Evolutionary conservation across 169 alveolate species (phyloP).

Genomic region (Plasmodium sp.): DNA sequence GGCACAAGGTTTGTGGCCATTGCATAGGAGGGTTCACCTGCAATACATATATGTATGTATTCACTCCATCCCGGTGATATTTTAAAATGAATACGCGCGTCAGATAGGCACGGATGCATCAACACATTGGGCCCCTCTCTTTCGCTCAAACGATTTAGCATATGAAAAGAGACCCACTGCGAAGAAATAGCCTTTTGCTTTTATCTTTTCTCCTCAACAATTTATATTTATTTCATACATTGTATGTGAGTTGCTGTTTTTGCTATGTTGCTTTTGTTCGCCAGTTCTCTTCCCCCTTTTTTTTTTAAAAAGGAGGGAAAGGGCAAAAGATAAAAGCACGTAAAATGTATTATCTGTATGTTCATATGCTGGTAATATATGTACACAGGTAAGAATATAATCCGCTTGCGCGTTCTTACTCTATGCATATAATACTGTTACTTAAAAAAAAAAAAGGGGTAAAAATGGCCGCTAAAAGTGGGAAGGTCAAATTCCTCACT

Average conservation of each 20-base stretch:
- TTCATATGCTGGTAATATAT: not conserved
- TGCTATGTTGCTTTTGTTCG: not conserved
- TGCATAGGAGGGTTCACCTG: not conserved
- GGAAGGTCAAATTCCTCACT: conserved; percentile 1
- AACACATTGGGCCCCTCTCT: not conserved
- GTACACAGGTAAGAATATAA: not conserved
- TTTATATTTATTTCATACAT: not conserved
- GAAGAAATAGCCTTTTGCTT: not conserved
- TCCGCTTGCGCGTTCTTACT: not conserved
- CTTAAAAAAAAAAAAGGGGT: not conserved
- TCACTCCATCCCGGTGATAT: not conserved
- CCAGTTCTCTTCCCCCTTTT: not conserved
- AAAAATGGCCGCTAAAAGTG: not conserved
- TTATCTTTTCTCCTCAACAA: not conserved
- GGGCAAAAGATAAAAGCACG: not conserved
- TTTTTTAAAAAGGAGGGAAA: not conserved
- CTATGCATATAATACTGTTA: not conserved
- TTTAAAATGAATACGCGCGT: not conserved
- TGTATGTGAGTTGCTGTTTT: not conserved
- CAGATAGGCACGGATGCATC: not conserved
- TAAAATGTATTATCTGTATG: not conserved
- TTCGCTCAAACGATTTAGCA: not conserved
- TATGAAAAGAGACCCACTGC: not conserved
- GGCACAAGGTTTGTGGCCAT: not conserved
- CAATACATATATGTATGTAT: not conserved